Conservation (phyloP, 805 yeast genomes). For the Candida insectalens region DNA sequence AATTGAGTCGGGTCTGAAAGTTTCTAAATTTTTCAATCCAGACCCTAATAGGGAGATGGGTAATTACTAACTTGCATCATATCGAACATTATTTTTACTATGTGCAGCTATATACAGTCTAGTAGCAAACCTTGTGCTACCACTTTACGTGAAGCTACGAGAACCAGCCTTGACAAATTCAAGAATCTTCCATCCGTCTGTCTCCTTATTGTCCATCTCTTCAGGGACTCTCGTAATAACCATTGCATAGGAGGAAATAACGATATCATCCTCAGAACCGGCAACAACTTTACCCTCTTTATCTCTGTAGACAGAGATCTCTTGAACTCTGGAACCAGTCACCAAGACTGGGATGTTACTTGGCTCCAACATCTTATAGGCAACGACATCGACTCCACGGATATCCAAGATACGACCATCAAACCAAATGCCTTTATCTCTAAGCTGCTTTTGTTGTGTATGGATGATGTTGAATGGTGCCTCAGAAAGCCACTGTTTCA, state of each 20-base stretch:
- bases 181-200: constrained; percentile 95
- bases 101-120: too few species aligned
- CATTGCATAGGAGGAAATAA: constrained; percentile 91
- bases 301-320: constrained; percentile 80
- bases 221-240: constrained; percentile 91
- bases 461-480: constrained; percentile 94
- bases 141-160: constrained; percentile 55
- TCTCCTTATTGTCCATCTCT: constrained; percentile 77
- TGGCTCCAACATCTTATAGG: constrained; percentile 82
- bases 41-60: too few species aligned
- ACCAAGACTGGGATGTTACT: constrained; percentile 88
- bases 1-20: too few species aligned
- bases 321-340: constrained; percentile 94
- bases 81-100: too few species aligned
- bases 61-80: too few species aligned
- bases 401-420: constrained; percentile 90
- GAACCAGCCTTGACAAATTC: constrained; percentile 94
- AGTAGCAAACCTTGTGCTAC: too few species aligned
- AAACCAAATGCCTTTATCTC: constrained; percentile 83
- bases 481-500: constrained; percentile 90
- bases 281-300: constrained; percentile 94
- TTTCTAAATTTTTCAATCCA: too few species aligned
- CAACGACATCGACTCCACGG: constrained; percentile 87
- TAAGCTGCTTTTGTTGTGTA: constrained; percentile 85
- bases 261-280: constrained; percentile 88